These are phyloP conservation scores for Syzygium grande DNA, from an alignment of 345 rosid genomes.

Conservation along the genomic window DNA sequence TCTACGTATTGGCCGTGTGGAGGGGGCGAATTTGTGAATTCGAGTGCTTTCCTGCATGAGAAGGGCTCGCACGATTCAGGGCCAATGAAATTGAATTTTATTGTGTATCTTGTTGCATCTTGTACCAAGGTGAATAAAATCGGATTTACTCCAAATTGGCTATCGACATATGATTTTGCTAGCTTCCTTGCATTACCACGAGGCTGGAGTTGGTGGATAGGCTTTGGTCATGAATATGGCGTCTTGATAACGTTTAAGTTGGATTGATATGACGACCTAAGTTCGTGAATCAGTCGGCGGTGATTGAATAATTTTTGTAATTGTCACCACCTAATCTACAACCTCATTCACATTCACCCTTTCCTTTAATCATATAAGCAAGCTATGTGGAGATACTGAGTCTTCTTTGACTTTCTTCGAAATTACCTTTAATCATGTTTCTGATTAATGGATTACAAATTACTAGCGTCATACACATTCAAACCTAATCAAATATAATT, in stretches of 20 bases:
- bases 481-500: neutral
- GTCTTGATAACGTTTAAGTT: neutral
- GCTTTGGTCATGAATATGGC: neutral
- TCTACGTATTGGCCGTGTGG: neutral
- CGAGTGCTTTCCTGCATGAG: neutral
- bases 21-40: neutral
- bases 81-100: neutral
- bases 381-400: neutral
- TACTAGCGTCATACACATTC: neutral
- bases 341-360: neutral
- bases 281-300: neutral
- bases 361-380: neutral
- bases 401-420: neutral
- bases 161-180: neutral
- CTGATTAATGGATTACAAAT: neutral
- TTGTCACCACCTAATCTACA: neutral
- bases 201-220: neutral
- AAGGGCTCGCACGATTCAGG: neutral
- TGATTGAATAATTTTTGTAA: neutral
- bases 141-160: neutral
- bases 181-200: neutral
- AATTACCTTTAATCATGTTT: neutral
- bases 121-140: neutral
- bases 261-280: neutral
- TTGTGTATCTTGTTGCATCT: neutral